Conservation (phyloP, 1,139 yeast genomes). For the Debaryomyces coudertii region DNA sequence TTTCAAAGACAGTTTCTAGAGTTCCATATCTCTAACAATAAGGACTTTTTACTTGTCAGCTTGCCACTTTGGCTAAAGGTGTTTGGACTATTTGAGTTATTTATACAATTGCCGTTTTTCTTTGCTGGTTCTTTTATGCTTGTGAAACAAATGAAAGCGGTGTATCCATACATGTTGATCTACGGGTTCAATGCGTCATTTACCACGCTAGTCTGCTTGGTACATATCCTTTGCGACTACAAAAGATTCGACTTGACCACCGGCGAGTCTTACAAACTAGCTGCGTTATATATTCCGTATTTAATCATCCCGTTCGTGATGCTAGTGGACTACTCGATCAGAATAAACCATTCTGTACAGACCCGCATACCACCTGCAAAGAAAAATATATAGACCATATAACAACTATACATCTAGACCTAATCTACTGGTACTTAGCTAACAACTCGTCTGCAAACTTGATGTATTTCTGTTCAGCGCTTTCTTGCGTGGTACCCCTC, state of each 20-base stretch:
- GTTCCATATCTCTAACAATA: slow-evolving; percentile 64
- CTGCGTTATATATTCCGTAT: slow-evolving; percentile 66
- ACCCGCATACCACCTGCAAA: background rate
- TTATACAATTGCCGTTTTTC: slow-evolving; percentile 80
- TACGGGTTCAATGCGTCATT: slow-evolving; percentile 79
- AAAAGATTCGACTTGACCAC: slow-evolving; percentile 35
- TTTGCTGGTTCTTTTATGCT: slow-evolving; percentile 38
- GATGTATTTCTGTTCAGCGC: slow-evolving; percentile 88
- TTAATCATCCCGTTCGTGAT: slow-evolving; percentile 63
- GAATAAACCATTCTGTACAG: slow-evolving; percentile 1
- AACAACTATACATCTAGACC: slow-evolving; percentile 4
- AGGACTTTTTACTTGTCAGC: slow-evolving; percentile 65
- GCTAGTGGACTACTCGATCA: slow-evolving; percentile 44
- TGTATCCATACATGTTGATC: slow-evolving; percentile 56
- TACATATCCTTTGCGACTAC: slow-evolving; percentile 42
- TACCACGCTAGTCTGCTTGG: slow-evolving; percentile 69
- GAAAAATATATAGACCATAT: slow-evolving; percentile 9
- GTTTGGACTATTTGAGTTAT: slow-evolving; percentile 71
- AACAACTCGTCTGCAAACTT: slow-evolving; percentile 70
- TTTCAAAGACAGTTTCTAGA: slow-evolving; percentile 53
- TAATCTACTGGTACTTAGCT: slow-evolving; percentile 42
- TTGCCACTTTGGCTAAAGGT: slow-evolving; percentile 69
- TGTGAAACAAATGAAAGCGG: slow-evolving; percentile 22
- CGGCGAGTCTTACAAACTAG: slow-evolving; percentile 43
- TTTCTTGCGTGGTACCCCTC: slow-evolving; percentile 84